Evolutionary conservation across 305 asterid species (phyloP), one percentile per base, ranked within the genome.

Genomic region (Solanum aculeatissimum): DNA sequence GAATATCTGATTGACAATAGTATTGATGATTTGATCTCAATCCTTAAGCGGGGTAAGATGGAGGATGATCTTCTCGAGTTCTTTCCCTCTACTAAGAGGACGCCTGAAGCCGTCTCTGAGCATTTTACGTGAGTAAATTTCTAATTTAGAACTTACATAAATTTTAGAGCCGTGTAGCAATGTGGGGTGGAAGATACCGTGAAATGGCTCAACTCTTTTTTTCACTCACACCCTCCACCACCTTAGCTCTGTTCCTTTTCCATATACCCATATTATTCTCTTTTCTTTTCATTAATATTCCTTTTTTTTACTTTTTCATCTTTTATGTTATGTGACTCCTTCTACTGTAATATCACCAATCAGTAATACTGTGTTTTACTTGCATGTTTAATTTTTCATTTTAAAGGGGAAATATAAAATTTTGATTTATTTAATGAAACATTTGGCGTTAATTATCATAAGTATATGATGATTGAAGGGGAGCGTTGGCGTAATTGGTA

Each of bases 1-100:
- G 99, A 95, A 86, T 97, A 97, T 92, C 92, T 97, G 90, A 94
- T 95, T 89, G 98, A 97, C 87, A 97, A 97, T 82, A 94, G 96
- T 89, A 95, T 97, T 87, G 99, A 97, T 91, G 99, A 97, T 88
- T 93, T 97, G 90, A 94, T 97, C 88, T 90, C 98, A n/a, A 92
- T 97, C 87, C 91, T 95, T 86, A 97, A 92, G 89, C 88, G 98
- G 83, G 99, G 97, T 84, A 97, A 97, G 91, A 91, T 94, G 91
- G 99, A 95, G 87, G 98, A 97, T 86, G 93, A 92, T 88, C 98
- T 97, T 85, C 91, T 94, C 45, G 98, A 95, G 54, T 94, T 95
- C 88, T 97, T 95, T 88, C 99, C 99, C 43, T 83, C 98, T 74
- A 80, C 97, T 55, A 97, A 92, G 91, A 89, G 96, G 81, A 92